phyloP scores from a whole-genome alignment of 2,329 filamentous ascomycete genomes.

The Ilyonectria mors-panacis region DNA sequence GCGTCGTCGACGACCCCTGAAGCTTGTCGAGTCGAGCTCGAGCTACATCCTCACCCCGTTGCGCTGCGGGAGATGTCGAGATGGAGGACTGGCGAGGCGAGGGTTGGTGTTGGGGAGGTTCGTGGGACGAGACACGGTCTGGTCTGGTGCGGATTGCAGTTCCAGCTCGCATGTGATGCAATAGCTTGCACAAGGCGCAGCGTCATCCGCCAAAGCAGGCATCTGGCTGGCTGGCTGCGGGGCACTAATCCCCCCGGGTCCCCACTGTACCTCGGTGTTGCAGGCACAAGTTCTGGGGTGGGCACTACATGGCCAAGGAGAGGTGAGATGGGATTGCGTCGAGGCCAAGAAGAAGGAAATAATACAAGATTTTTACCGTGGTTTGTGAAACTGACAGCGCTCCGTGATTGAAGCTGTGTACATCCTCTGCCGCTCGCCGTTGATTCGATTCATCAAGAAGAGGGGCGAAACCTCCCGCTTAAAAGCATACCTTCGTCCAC shows the following conservation, averaged over 20 bases:
- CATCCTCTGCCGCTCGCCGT: not conserved
- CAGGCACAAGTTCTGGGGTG: constrained; percentile 23
- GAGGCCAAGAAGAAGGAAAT: not conserved
- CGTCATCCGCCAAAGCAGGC: constrained; percentile 33
- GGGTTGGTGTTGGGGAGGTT: constrained; percentile 10
- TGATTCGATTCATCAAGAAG: constrained; percentile 5
- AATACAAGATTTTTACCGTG: not conserved
- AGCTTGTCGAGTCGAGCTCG: constrained; percentile 36
- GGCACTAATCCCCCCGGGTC: constrained; percentile 45
- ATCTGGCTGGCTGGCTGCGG: constrained; percentile 44
- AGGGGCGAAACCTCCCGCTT: constrained; percentile 33
- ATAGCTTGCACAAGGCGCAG: constrained; percentile 42
- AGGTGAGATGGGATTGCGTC: not conserved
- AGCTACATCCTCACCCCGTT: constrained; percentile 46
- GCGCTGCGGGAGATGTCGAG: constrained; percentile 34
- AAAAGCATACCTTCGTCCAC: constrained; percentile 33
- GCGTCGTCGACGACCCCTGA: constrained; percentile 48
- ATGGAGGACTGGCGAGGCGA: constrained; percentile 27
- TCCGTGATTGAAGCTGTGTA: not conserved
- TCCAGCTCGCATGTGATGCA: constrained; percentile 49
- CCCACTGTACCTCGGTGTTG: constrained; percentile 39
- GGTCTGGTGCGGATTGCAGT: constrained; percentile 31
- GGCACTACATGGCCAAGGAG: not conserved
- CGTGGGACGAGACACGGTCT: constrained; percentile 1
- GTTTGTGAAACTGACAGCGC: not conserved